These are phyloP conservation scores for Gryganskiella cystojenkinii DNA, from an alignment of 192 early-diverging fungal genomes.

Conservation along the genomic window DNA sequence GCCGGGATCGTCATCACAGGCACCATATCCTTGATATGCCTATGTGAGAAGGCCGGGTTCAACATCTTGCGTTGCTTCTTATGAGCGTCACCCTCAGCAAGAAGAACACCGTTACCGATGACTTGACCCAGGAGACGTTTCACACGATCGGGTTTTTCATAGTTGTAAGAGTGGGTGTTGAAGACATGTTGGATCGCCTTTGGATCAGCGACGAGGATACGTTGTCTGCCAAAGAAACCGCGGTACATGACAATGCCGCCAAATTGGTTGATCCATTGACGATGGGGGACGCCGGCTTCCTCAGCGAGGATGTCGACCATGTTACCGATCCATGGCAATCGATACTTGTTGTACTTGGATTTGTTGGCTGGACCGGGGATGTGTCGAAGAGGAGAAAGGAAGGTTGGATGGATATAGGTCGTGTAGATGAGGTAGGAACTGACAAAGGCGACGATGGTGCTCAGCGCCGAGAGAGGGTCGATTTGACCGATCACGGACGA, in stretches of 20 bases:
- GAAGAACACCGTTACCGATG: conserved; percentile 58
- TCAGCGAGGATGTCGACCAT: conserved; percentile 38
- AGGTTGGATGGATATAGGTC: conserved; percentile 40
- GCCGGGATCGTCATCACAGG: conserved; percentile 50
- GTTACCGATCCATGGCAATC: conserved; percentile 49
- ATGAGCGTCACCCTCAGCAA: conserved; percentile 60
- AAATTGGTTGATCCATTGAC: conserved; percentile 55
- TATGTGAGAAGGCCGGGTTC: conserved; percentile 59
- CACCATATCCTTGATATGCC: conserved; percentile 55
- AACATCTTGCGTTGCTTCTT: conserved; percentile 60
- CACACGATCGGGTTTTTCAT: conserved; percentile 42
- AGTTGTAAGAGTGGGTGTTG: conserved; percentile 54
- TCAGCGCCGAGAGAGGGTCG: not conserved
- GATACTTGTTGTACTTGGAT: conserved; percentile 13
- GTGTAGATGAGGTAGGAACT: conserved; percentile 38
- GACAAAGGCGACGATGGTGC: not conserved
- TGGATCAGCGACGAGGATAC: conserved; percentile 56
- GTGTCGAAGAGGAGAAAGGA: conserved; percentile 36
- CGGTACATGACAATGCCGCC: conserved; percentile 57
- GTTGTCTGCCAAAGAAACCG: conserved; percentile 46
- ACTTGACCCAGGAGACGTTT: conserved; percentile 31
- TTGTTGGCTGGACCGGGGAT: conserved; percentile 57
- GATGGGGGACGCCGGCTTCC: conserved; percentile 53
- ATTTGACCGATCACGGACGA: not conserved
- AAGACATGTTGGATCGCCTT: conserved; percentile 53